These are phyloP conservation scores for Prunus armeniaca DNA, from an alignment of 306 rosid species.

Conservation along the genomic window DNA sequence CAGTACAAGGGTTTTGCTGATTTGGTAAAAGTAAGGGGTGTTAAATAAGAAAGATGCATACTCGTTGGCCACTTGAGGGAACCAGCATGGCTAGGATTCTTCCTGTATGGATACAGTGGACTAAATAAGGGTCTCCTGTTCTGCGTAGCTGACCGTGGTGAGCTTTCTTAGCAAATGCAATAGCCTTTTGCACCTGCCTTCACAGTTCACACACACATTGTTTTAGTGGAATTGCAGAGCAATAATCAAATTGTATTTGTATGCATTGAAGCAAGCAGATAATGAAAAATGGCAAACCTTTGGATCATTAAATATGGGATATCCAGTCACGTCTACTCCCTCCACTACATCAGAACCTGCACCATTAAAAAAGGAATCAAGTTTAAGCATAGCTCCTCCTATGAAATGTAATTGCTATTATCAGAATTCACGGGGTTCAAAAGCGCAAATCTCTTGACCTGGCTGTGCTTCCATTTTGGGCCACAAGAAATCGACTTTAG, in stretches of 20 bases:
- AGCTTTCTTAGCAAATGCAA: slow-evolving; percentile 85
- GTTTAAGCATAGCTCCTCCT: not conserved
- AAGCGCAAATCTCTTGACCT: slow-evolving; percentile 35
- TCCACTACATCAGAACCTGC: slow-evolving; percentile 76
- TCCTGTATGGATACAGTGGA: slow-evolving; percentile 90
- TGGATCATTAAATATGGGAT: slow-evolving; percentile 65
- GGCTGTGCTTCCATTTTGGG: slow-evolving; percentile 81
- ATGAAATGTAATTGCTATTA: not conserved
- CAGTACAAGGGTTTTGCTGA: not conserved
- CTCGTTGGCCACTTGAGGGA: slow-evolving; percentile 83
- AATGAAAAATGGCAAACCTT: slow-evolving; percentile 56
- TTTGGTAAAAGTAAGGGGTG: not conserved
- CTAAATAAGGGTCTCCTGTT: slow-evolving; percentile 92
- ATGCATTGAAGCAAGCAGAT: not conserved
- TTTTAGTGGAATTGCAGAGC: slow-evolving; percentile 40
- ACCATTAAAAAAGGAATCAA: not conserved
- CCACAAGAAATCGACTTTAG: slow-evolving; percentile 92
- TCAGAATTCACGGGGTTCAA: not conserved
- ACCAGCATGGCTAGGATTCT: slow-evolving; percentile 87
- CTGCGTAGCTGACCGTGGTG: slow-evolving; percentile 83
- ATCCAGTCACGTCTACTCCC: slow-evolving; percentile 93
- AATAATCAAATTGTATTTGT: not conserved
- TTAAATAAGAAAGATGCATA: slow-evolving; percentile 31
- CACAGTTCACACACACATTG: slow-evolving; percentile 37
- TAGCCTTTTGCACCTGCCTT: slow-evolving; percentile 99